phyloP scores from a whole-genome alignment of 352 stramenopile species.

The Elongisporangium anandrum region DNA sequence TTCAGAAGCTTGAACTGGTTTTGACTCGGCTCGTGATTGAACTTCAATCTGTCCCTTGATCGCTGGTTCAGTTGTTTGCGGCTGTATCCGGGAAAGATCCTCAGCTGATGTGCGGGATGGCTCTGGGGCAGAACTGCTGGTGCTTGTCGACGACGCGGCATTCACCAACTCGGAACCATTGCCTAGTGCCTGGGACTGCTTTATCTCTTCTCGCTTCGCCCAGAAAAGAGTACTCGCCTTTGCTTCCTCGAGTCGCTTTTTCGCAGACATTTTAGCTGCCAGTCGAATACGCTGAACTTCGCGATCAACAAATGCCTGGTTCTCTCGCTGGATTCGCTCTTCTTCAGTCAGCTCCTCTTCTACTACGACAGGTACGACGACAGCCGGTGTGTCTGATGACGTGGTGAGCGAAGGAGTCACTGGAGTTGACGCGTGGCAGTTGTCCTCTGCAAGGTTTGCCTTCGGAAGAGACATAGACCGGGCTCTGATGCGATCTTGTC shows the following conservation, averaged over 20 bases:
- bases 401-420: constrained; percentile 15
- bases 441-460: constrained; percentile 6
- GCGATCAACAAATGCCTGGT: constrained; percentile 57
- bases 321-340: constrained; percentile 40
- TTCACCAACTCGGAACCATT: neutral
- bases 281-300: constrained; percentile 63
- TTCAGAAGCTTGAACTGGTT: constrained; percentile 4
- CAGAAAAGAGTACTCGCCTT: constrained; percentile 63
- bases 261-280: constrained; percentile 59
- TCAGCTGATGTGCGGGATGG: neutral
- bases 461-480: neutral
- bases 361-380: neutral
- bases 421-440: constrained; percentile 18
- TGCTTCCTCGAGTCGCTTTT: constrained; percentile 73
- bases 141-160: neutral
- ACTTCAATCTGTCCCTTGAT: constrained; percentile 6
- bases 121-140: neutral
- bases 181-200: constrained; percentile 21
- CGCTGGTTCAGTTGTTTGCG: neutral
- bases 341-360: constrained; percentile 13
- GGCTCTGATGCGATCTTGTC: neutral
- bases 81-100: neutral
- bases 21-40: constrained; percentile 12
- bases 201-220: constrained; percentile 51
- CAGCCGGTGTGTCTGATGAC: neutral